A percentile compares a stretch with the other conserved stretches of the same genome.
These are phyloP conservation scores for Diaporthe destruens DNA, from an alignment of 2,329 filamentous ascomycete genomes.

Conservation along the genomic window DNA sequence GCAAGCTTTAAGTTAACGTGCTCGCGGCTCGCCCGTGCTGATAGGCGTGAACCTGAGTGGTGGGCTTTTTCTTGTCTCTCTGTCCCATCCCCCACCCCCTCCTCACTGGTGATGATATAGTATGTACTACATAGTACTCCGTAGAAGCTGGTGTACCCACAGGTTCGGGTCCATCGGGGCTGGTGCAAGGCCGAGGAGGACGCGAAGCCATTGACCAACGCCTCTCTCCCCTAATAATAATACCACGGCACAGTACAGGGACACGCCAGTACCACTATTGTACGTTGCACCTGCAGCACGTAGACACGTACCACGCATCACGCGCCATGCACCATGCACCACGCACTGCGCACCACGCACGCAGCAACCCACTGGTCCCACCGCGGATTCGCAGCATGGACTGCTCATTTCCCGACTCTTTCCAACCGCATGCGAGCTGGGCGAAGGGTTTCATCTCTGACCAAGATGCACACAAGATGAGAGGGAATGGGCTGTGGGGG, in stretches of 20 bases:
- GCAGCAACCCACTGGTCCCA: constrained; percentile 4
- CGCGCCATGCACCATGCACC: background rate
- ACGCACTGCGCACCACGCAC: background rate
- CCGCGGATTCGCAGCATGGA: constrained; percentile 13
- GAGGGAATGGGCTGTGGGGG: constrained; percentile 35
- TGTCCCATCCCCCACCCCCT: background rate
- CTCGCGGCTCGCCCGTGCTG: background rate
- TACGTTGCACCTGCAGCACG: constrained; percentile 3
- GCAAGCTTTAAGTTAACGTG: too few species aligned
- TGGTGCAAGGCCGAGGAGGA: constrained; percentile 31
- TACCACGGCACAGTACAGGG: background rate
- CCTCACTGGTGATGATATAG: background rate
- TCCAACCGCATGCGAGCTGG: constrained; percentile 21
- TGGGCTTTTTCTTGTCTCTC: constrained; percentile 12
- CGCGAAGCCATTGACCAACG: constrained; percentile 34
- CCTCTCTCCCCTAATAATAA: constrained; percentile 15
- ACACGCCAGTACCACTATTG: background rate
- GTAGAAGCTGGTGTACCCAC: constrained; percentile 3
- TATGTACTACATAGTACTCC: too few species aligned
- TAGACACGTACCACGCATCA: background rate
- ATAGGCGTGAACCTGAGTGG: constrained; percentile 13
- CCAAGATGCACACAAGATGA: constrained; percentile 36
- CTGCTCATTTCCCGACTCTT: constrained; percentile 33
- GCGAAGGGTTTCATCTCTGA: constrained; percentile 16
- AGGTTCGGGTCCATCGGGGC: constrained; percentile 34